These are phyloP conservation scores for Pichia sp. DNA, from an alignment of 1,139 yeast genomes.

Conservation along the genomic window DNA sequence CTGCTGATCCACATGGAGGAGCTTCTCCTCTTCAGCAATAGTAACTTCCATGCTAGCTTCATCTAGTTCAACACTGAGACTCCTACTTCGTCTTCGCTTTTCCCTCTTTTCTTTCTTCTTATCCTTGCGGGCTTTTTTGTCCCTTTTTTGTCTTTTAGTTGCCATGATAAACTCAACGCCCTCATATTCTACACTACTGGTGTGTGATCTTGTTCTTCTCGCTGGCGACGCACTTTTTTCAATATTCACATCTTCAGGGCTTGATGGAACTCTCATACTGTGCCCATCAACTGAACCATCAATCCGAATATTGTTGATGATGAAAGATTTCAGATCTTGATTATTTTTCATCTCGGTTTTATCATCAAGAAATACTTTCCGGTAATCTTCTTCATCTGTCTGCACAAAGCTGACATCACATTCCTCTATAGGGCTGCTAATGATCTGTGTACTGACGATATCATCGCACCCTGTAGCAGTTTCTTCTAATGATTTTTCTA, in stretches of 20 bases:
- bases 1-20: background rate
- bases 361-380: background rate
- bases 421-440: background rate
- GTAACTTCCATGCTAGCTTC: background rate
- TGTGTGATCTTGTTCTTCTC: constrained; percentile 9
- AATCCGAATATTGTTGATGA: constrained; percentile 14
- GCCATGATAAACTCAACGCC: constrained; percentile 1
- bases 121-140: background rate
- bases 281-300: background rate
- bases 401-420: constrained; percentile 2
- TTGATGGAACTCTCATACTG: constrained; percentile 4
- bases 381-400: background rate
- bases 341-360: background rate
- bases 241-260: background rate
- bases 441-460: background rate
- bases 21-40: background rate
- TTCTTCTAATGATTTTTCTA: background rate
- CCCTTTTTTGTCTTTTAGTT: constrained; percentile 1
- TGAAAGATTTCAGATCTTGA: constrained; percentile 13
- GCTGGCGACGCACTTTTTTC: constrained; percentile 1
- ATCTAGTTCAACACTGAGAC: constrained; percentile 1
- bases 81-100: constrained; percentile 1
- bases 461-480: background rate
- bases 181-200: background rate
- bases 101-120: constrained; percentile 7